Evolutionary conservation across 192 early-diverging fungal genomes (phyloP).

Genomic region (Entomortierella chlamydospora): DNA sequence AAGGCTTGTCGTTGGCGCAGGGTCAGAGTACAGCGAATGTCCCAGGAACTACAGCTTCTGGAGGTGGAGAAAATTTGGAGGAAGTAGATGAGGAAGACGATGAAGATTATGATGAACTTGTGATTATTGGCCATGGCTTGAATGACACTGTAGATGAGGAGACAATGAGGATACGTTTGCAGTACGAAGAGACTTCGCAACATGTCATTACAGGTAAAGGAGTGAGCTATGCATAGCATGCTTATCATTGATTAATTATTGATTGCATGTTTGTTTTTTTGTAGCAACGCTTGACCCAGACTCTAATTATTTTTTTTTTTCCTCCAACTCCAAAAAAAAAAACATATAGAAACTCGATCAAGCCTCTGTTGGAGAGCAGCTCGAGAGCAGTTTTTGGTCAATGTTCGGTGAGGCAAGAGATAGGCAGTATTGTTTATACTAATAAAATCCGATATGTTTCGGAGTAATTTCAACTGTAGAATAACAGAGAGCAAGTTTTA

Average conservation of each 20-base stretch:
- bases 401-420: conserved; percentile 21
- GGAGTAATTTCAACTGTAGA: too few species aligned
- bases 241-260: too few species aligned
- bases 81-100: conserved; percentile 46
- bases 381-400: conserved; percentile 44
- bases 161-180: conserved; percentile 18
- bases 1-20: not conserved
- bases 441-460: too few species aligned
- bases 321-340: not conserved
- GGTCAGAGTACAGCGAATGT: not conserved
- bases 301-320: conserved; percentile 1
- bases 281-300: too few species aligned
- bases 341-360: conserved; percentile 53
- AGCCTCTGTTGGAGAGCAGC: conserved; percentile 49
- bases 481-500: too few species aligned
- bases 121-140: conserved; percentile 48
- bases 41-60: not conserved
- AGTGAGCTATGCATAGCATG: not conserved
- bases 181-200: conserved; percentile 39
- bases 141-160: conserved; percentile 53
- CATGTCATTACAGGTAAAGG: conserved; percentile 45
- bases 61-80: conserved; percentile 18
- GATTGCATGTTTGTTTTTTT: not conserved
- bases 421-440: not conserved
- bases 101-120: conserved; percentile 48